These are phyloP conservation scores for Proliferodiscus dingleyae DNA, from an alignment of 2,329 filamentous ascomycete species.

Conservation along the genomic window DNA sequence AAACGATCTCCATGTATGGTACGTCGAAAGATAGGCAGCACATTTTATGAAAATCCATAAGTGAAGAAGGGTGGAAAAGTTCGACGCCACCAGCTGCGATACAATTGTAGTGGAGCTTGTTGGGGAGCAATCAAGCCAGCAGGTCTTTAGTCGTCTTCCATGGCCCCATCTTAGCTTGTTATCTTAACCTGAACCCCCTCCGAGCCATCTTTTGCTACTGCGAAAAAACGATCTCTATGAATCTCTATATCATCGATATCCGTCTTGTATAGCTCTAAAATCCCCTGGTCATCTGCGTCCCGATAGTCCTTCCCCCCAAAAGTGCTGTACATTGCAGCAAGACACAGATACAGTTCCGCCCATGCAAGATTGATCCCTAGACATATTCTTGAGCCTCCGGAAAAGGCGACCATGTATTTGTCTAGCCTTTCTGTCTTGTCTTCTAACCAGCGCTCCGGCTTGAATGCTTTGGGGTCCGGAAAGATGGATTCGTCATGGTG, in stretches of 20 bases:
- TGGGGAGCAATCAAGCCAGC: background rate
- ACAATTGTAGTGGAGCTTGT: no score
- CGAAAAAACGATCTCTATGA: slow-evolving; percentile 13
- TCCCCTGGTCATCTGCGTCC: slow-evolving; percentile 1
- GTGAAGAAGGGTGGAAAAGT: no score
- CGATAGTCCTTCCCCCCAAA: slow-evolving; percentile 14
- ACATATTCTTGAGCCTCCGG: slow-evolving; percentile 37
- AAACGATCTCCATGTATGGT: no score
- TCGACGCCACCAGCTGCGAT: no score
- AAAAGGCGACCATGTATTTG: slow-evolving; percentile 38
- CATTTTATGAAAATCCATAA: no score
- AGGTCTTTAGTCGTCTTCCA: background rate
- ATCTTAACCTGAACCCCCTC: slow-evolving; percentile 15
- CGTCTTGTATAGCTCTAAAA: slow-evolving; percentile 28
- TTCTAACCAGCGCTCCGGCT: slow-evolving; percentile 38
- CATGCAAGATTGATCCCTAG: slow-evolving; percentile 32
- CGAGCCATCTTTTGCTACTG: slow-evolving; percentile 9
- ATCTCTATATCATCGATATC: slow-evolving; percentile 21
- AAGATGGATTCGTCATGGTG: slow-evolving; percentile 37
- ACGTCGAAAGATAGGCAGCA: no score
- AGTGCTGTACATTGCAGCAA: slow-evolving; percentile 10
- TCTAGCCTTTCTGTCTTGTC: slow-evolving; percentile 25
- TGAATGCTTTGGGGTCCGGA: slow-evolving; percentile 34
- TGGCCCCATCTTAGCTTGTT: background rate
- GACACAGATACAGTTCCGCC: slow-evolving; percentile 18